These are phyloP conservation scores for Microsporum canis DNA, from an alignment of 2,329 filamentous ascomycete species.

Conservation along the genomic window DNA sequence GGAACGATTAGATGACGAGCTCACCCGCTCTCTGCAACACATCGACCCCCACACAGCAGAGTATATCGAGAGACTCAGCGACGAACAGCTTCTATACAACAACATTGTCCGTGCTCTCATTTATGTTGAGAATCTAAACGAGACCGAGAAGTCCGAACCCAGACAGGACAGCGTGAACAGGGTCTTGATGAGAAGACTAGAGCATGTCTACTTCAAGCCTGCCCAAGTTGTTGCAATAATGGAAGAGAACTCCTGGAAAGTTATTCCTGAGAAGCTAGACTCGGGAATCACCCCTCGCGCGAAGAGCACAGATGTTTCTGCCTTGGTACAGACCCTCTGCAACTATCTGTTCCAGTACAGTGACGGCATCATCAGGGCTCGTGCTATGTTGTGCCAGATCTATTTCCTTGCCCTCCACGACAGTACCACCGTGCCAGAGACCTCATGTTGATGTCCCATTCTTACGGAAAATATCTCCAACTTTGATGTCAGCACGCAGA, in stretches of 20 bases:
- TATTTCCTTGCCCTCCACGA: conserved; percentile 97
- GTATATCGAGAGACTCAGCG: conserved; percentile 88
- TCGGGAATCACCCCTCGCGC: conserved; percentile 70
- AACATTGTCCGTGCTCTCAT: conserved; percentile 78
- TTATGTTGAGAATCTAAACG: conserved; percentile 73
- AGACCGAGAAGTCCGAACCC: conserved; percentile 52
- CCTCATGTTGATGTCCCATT: conserved; percentile 99
- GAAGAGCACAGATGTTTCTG: conserved; percentile 54
- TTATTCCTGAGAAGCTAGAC: conserved; percentile 56
- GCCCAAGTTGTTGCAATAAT: conserved; percentile 85
- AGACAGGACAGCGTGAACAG: conserved; percentile 85
- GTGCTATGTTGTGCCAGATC: conserved; percentile 96
- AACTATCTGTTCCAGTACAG: conserved; percentile 90
- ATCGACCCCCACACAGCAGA: conserved; percentile 98
- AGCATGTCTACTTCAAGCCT: conserved; percentile 99
- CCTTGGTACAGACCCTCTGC: conserved; percentile 75
- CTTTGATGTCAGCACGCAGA: conserved; percentile 95
- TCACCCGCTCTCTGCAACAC: conserved; percentile 89
- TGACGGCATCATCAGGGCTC: conserved; percentile 88
- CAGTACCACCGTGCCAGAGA: conserved; percentile 93
- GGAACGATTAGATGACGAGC: conserved; percentile 91
- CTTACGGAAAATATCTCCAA: conserved; percentile 92
- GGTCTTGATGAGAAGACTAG: conserved; percentile 81
- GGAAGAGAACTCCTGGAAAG: conserved; percentile 88
- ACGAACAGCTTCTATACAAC: conserved; percentile 84